Evolutionary conservation across 768 basidiomycete species (phyloP).

Genomic region (Russula sp.): DNA sequence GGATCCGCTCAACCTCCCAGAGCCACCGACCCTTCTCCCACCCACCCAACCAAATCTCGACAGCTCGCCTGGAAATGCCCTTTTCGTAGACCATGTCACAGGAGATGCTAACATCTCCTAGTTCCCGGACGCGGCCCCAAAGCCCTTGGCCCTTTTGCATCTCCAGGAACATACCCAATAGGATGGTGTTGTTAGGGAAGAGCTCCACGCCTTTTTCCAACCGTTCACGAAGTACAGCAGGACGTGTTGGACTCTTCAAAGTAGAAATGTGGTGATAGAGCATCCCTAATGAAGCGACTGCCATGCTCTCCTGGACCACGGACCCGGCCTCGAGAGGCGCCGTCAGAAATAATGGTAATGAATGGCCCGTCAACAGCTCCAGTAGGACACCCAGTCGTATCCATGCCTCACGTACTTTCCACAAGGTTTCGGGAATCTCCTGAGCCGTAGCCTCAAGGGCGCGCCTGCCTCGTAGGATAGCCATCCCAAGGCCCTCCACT

Average conservation of each 20-base stretch:
- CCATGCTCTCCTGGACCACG: constrained; percentile 52
- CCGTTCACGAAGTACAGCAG: constrained; percentile 55
- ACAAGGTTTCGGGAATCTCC: constrained; percentile 34
- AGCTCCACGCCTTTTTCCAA: constrained; percentile 51
- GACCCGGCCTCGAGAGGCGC: constrained; percentile 31
- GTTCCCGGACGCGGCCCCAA: constrained; percentile 66
- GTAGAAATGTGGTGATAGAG: constrained; percentile 56
- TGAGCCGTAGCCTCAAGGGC: constrained; percentile 50
- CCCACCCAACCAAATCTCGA: constrained; percentile 76
- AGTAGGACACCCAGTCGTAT: constrained; percentile 61
- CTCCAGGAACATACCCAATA: constrained; percentile 73
- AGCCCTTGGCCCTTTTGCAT: constrained; percentile 72
- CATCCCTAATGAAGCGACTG: constrained; percentile 54
- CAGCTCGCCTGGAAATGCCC: constrained; percentile 53
- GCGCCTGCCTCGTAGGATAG: constrained; percentile 61
- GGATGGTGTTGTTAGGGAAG: constrained; percentile 68
- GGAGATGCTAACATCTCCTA: constrained; percentile 56
- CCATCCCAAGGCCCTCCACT: constrained; percentile 51
- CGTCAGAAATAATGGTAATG: constrained; percentile 42
- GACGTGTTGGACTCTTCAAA: constrained; percentile 57
- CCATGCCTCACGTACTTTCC: constrained; percentile 66
- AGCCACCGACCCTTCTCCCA: constrained; percentile 76
- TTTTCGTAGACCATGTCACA: constrained; percentile 47
- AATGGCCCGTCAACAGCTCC: constrained; percentile 53
- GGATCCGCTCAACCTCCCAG: constrained; percentile 65